Percentiles rank a stretch among this genome's conserved stretches.
Conservation (phyloP, 257 asterid genomes). For the Echites panduratus region DNA sequence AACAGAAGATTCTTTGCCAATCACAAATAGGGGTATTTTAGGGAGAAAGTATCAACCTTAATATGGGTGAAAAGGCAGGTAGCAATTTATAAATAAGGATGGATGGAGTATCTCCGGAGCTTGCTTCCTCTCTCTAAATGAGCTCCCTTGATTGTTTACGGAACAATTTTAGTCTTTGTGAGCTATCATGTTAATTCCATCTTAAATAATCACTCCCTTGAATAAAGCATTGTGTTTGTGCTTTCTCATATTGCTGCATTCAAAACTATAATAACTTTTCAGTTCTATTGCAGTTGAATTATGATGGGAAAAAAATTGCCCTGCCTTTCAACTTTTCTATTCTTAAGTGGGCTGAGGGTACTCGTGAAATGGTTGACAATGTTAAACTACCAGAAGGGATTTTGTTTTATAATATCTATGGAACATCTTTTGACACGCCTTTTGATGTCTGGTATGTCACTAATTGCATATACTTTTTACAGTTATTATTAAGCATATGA, state of each 20-base stretch:
- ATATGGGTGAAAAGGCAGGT: no score
- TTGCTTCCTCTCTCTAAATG: neutral
- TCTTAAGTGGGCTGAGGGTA: conserved; percentile 64
- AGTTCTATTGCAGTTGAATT: conserved; percentile 41
- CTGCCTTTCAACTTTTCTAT: conserved; percentile 72
- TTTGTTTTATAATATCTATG: conserved; percentile 75
- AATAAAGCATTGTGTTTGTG: neutral
- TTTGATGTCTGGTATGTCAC: conserved; percentile 70
- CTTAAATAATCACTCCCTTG: neutral
- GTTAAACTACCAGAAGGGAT: conserved; percentile 63
- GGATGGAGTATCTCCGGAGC: neutral
- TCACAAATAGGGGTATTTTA: no score
- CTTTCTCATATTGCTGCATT: neutral
- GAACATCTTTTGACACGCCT: conserved; percentile 77
- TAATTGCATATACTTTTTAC: neutral
- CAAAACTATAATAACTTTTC: neutral
- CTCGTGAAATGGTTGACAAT: conserved; percentile 52
- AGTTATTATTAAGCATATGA: neutral
- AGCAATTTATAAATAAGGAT: no score
- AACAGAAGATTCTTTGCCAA: neutral
- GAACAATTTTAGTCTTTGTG: neutral
- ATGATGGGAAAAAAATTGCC: conserved; percentile 52
- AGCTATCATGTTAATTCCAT: neutral
- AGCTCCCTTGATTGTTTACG: neutral
- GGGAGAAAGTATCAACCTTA: no score